Conservation (phyloP, 768 basidiomycete genomes). For the Lentinula raphanica region DNA sequence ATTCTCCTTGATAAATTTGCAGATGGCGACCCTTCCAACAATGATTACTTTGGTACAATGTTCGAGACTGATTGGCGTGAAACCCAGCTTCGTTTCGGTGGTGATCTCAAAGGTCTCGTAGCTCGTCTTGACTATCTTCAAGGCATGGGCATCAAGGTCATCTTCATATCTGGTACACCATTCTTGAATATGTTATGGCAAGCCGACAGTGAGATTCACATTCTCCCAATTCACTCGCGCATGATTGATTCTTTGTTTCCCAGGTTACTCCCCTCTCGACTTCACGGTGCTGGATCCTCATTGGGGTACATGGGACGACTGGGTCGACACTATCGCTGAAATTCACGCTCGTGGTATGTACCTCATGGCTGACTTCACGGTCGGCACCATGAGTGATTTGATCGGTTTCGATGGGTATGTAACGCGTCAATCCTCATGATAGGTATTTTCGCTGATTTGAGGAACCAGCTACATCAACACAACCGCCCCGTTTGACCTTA, state of each 20-base stretch:
- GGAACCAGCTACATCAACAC: constrained; percentile 60
- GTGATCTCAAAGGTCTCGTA: constrained; percentile 78
- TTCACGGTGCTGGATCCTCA: constrained; percentile 89
- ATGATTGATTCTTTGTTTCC: not conserved
- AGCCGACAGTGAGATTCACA: constrained; percentile 69
- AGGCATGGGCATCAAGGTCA: constrained; percentile 79
- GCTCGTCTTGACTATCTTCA: constrained; percentile 80
- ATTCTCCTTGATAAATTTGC: constrained; percentile 91
- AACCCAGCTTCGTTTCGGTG: constrained; percentile 85
- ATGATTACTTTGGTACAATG: constrained; percentile 78
- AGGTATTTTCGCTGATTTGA: constrained; percentile 5
- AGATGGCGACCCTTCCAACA: constrained; percentile 88
- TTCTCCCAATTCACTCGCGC: constrained; percentile 5
- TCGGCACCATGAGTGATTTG: constrained; percentile 87
- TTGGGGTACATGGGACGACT: constrained; percentile 81
- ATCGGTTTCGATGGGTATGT: constrained; percentile 76
- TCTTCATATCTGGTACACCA: constrained; percentile 91
- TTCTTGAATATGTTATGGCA: constrained; percentile 97
- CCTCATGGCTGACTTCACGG: constrained; percentile 89
- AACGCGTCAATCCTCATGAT: constrained; percentile 18
- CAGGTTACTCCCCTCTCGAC: constrained; percentile 91
- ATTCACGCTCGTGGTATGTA: constrained; percentile 86
- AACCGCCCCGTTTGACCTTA: constrained; percentile 73
- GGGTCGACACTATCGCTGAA: constrained; percentile 68
- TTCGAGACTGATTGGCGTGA: constrained; percentile 86